Evolutionary conservation across 1,139 yeast species (phyloP).

Genomic region (Pichia norvegensis): DNA sequence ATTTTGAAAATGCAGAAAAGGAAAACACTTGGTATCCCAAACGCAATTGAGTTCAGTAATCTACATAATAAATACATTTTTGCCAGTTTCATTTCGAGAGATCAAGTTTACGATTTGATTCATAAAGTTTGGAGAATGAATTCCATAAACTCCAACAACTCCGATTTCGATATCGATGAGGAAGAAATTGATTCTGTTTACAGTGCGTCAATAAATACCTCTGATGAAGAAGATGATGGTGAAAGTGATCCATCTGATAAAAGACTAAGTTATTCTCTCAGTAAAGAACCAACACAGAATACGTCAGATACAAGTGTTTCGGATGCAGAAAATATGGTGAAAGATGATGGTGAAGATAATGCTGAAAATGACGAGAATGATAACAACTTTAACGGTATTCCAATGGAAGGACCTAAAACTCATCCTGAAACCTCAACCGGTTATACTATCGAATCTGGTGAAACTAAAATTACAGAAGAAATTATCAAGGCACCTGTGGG

Average conservation of each 20-base stretch:
- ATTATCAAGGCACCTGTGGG: conserved; percentile 70
- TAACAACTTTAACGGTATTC: conserved; percentile 32
- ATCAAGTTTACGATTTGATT: conserved; percentile 52
- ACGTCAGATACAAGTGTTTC: conserved; percentile 22
- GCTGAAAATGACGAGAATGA: conserved; percentile 27
- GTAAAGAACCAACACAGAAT: neutral
- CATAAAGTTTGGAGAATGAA: conserved; percentile 47
- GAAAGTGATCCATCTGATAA: conserved; percentile 12
- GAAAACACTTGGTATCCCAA: conserved; percentile 67
- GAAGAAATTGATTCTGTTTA: conserved; percentile 15
- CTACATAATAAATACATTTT: conserved; percentile 63
- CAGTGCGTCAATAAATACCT: neutral
- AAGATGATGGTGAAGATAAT: conserved; percentile 25
- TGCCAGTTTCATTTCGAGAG: conserved; percentile 67
- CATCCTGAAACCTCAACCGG: conserved; percentile 48
- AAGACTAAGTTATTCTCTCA: neutral
- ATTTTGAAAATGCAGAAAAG: conserved; percentile 66
- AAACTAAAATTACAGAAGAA: conserved; percentile 57
- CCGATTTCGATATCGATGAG: conserved; percentile 22
- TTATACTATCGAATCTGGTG: conserved; percentile 49
- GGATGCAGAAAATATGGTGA: conserved; percentile 31
- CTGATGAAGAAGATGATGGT: conserved; percentile 17
- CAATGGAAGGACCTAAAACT: conserved; percentile 45
- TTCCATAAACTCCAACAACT: conserved; percentile 12
- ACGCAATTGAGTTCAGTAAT: conserved; percentile 64